Base-by-base conservation (phyloP, 2,329 filamentous ascomycete species). In the Teratosphaeria viscida region DNA sequence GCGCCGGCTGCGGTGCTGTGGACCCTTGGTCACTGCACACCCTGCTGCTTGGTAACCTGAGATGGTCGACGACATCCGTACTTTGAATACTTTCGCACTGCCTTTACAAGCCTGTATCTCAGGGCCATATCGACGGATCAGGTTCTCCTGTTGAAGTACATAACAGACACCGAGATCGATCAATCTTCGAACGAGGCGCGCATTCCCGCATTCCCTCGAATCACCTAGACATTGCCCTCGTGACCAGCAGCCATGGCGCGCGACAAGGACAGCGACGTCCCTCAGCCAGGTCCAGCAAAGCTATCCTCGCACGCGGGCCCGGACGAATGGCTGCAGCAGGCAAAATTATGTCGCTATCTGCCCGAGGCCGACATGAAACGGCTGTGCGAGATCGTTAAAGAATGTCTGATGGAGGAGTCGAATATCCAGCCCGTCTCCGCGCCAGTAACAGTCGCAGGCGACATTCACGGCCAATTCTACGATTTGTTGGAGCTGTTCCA, bases 381-480 rank as follows among this genome's bases (percentile, higher is more conserved):
- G 75, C 82, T 99, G 55, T 99, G 94, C 75, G 94, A 99, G 79
- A 95, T 95, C 73, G 94, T 97, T 62, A 99, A 99, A 79, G 94
- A 97, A 77, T 95, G 90, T 66, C 82, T 99, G 70, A 99, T 99
- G 94, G 94, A 99, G 81, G 94, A 99, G 78, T 96, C 92, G 65
- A 99, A 99, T 74, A 97, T 99, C 61, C 94, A 97, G 74, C 94
- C 94, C n/a, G 92, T 99, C 23, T 85, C 88, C 58, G 96, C 94
- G 0, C 94, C 94, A 6, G 94, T 99, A 63, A 99, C 94, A 5
- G 88, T 99, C 64, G 97, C 94, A 71, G 94, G 94, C 72, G 94
- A 99, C 73, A 97, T 99, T 63, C 94, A 99, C 76, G 94, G 94
- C 68, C 94, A 99, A 77, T 97, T 97, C 75, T 97, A 99, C 77